A percentile compares a stretch with the other conserved stretches of the same genome.
Evolutionary conservation across 805 yeast species (phyloP).

Genomic region (Nakazawaea populi): DNA sequence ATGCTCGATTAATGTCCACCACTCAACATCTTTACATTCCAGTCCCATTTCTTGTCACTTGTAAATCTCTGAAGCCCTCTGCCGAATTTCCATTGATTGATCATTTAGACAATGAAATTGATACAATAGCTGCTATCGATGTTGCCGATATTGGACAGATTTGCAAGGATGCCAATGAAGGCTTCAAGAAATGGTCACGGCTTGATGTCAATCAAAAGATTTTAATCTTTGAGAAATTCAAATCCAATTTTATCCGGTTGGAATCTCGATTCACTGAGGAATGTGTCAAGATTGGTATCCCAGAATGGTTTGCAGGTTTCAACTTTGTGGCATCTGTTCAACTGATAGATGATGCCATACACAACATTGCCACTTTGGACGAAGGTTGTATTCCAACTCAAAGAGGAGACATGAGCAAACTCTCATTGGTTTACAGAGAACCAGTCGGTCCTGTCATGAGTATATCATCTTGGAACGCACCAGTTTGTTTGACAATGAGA

Average conservation of each 20-base stretch:
- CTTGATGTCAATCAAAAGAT: constrained; percentile 10
- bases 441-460: constrained; percentile 42
- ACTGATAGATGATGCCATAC: constrained; percentile 25
- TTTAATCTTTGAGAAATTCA: constrained; percentile 11
- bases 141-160: constrained; percentile 3
- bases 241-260: constrained; percentile 4
- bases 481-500: constrained; percentile 33
- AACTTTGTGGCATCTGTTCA: constrained; percentile 24
- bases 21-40: background rate
- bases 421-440: constrained; percentile 23
- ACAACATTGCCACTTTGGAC: constrained; percentile 15
- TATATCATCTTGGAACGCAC: constrained; percentile 46
- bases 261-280: constrained; percentile 16
- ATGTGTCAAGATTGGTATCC: constrained; percentile 29
- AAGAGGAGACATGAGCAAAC: background rate
- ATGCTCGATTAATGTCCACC: too few relatives aligned
- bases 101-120: constrained; percentile 5
- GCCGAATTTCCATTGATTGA: background rate
- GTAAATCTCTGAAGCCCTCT: background rate
- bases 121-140: background rate
- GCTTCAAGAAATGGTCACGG: constrained; percentile 17
- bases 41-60: background rate
- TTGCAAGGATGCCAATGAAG: constrained; percentile 12
- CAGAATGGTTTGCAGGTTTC: constrained; percentile 30
- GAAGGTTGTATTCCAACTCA: constrained; percentile 19